These are phyloP conservation scores for Curvularia sp. DNA, from an alignment of 2,329 filamentous ascomycete genomes.

Conservation along the genomic window DNA sequence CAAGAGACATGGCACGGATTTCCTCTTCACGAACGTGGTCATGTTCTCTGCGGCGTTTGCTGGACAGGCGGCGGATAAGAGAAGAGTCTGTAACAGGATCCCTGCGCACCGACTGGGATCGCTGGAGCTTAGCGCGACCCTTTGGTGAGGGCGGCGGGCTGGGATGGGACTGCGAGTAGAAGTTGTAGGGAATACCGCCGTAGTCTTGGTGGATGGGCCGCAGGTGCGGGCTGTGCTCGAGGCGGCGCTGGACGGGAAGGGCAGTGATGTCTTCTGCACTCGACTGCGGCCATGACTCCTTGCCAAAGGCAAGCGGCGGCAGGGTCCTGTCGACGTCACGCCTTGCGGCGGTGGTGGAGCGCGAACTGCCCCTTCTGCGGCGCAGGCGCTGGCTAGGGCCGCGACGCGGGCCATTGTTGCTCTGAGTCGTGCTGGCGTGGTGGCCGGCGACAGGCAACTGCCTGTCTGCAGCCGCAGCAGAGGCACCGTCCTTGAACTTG, in stretches of 20 bases:
- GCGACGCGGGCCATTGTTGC: slow-evolving; percentile 36
- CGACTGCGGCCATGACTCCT: slow-evolving; percentile 25
- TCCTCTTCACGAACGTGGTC: slow-evolving; percentile 84
- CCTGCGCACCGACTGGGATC: slow-evolving; percentile 62
- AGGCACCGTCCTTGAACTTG: slow-evolving; percentile 51
- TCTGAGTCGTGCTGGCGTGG: slow-evolving; percentile 27
- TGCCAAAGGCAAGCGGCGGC: slow-evolving; percentile 18
- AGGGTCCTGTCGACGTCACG: slow-evolving; percentile 40
- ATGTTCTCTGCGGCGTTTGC: slow-evolving; percentile 67
- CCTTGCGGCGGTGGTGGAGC: slow-evolving; percentile 40
- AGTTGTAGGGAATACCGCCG: slow-evolving; percentile 55
- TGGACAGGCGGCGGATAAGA: slow-evolving; percentile 72
- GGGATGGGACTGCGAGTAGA: slow-evolving; percentile 48
- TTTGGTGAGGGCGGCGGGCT: slow-evolving; percentile 44
- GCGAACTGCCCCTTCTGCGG: slow-evolving; percentile 41
- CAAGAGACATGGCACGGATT: slow-evolving; percentile 81
- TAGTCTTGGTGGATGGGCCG: slow-evolving; percentile 53
- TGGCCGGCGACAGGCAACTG: slow-evolving; percentile 42
- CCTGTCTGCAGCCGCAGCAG: slow-evolving; percentile 61
- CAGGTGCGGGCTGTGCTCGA: slow-evolving; percentile 58
- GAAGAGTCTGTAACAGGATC: slow-evolving; percentile 64
- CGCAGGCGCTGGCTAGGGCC: slow-evolving; percentile 40
- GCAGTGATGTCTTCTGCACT: slow-evolving; percentile 58
- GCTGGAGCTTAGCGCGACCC: slow-evolving; percentile 55
- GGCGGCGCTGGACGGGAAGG: slow-evolving; percentile 50